These are phyloP conservation scores for Modicella reniformis DNA, from an alignment of 371 early-diverging fungal species.

Conservation along the genomic window DNA sequence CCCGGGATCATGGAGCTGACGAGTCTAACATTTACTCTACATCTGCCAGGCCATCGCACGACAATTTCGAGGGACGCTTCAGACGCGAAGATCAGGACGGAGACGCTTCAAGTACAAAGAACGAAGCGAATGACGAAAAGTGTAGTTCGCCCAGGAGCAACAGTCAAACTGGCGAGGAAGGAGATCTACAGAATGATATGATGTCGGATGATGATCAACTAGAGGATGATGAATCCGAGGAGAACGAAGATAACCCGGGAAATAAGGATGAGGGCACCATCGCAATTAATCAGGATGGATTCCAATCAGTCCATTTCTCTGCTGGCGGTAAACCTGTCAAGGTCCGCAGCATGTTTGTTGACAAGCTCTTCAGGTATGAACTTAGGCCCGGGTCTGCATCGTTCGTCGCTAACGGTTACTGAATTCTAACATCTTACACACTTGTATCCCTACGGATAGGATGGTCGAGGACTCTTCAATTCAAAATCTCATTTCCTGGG, in stretches of 20 bases:
- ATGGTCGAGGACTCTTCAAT: slow-evolving; percentile 54
- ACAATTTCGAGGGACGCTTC: neutral
- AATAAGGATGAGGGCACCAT: slow-evolving; percentile 11
- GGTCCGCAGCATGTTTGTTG: slow-evolving; percentile 55
- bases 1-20: neutral
- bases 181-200: slow-evolving; percentile 20
- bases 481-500: slow-evolving; percentile 63
- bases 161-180: slow-evolving; percentile 23
- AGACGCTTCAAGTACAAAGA: neutral
- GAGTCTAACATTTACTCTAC: neutral
- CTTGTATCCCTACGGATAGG: slow-evolving; percentile 15
- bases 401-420: neutral
- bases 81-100: neutral
- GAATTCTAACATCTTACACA: neutral
- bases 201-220: slow-evolving; percentile 32
- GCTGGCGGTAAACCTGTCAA: slow-evolving; percentile 29
- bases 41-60: slow-evolving; percentile 3
- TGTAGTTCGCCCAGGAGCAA: slow-evolving; percentile 8
- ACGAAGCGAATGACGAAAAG: slow-evolving; percentile 1
- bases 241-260: slow-evolving; percentile 19
- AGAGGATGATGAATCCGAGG: slow-evolving; percentile 34
- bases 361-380: slow-evolving; percentile 56
- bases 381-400: neutral
- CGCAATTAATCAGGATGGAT: slow-evolving; percentile 29
- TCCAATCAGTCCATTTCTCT: slow-evolving; percentile 11